Evolutionary conservation across 2,329 filamentous ascomycete species (phyloP).

Genomic region (Cylindrodendrum hubeiense): DNA sequence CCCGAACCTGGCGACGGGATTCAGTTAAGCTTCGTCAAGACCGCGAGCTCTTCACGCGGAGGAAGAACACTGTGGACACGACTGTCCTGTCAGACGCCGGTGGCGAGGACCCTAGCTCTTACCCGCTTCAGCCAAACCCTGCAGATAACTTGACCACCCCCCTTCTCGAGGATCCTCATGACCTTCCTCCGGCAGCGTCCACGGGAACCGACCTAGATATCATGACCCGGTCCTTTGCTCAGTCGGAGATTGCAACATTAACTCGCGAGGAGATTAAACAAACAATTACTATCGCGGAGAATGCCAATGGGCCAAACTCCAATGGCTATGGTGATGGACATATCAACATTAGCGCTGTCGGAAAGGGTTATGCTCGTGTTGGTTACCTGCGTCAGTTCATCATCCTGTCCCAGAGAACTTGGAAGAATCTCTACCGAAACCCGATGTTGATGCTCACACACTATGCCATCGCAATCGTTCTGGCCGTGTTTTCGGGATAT

Average conservation of each 20-base stretch:
- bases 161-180: slow-evolving; percentile 77
- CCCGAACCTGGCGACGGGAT: slow-evolving; percentile 77
- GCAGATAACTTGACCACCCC: slow-evolving; percentile 64
- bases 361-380: slow-evolving; percentile 86
- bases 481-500: slow-evolving; percentile 94
- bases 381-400: slow-evolving; percentile 85
- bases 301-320: slow-evolving; percentile 74
- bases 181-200: slow-evolving; percentile 69
- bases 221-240: slow-evolving; percentile 80
- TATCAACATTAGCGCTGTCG: slow-evolving; percentile 68
- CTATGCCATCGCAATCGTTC: slow-evolving; percentile 94
- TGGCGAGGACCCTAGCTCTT: slow-evolving; percentile 62
- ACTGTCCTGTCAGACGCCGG: slow-evolving; percentile 71
- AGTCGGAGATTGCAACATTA: slow-evolving; percentile 80
- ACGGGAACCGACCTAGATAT: slow-evolving; percentile 84
- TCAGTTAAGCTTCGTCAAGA: slow-evolving; percentile 91
- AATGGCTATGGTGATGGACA: slow-evolving; percentile 66
- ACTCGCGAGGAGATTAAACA: slow-evolving; percentile 84
- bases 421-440: slow-evolving; percentile 97
- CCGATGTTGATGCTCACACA: slow-evolving; percentile 98
- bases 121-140: slow-evolving; percentile 63
- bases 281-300: slow-evolving; percentile 73
- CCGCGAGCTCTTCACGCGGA: slow-evolving; percentile 88
- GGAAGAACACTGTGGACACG: slow-evolving; percentile 72
- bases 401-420: slow-evolving; percentile 91